Evolutionary conservation across 2,329 filamentous ascomycete species (phyloP).

Genomic region (Rhinocladiella similis): DNA sequence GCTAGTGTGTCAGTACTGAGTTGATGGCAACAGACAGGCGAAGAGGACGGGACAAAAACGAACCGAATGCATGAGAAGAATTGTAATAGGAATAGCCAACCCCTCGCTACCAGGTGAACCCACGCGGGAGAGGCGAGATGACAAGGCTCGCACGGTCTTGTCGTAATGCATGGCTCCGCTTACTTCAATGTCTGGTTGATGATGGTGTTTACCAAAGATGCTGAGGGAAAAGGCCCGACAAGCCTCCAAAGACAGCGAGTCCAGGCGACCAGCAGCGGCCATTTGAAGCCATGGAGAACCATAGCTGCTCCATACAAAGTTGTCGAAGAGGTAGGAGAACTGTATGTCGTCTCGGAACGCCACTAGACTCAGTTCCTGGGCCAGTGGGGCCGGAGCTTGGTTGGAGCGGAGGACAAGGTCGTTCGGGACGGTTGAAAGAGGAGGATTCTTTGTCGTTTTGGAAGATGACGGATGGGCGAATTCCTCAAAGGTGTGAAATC

Average conservation of each 20-base stretch:
- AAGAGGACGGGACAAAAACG: background rate
- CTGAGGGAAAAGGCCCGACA: slow-evolving; percentile 21
- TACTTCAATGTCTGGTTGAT: slow-evolving; percentile 22
- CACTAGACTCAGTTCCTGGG: slow-evolving; percentile 18
- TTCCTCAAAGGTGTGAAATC: slow-evolving; percentile 20
- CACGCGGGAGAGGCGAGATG: slow-evolving; percentile 17
- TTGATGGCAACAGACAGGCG: no score
- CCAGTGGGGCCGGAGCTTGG: background rate
- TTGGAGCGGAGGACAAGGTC: slow-evolving; percentile 10
- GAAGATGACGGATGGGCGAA: background rate
- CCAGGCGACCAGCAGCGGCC: slow-evolving; percentile 19
- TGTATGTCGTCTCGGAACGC: slow-evolving; percentile 23
- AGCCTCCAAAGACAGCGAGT: slow-evolving; percentile 18
- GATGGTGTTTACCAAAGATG: slow-evolving; percentile 24
- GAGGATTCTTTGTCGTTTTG: background rate
- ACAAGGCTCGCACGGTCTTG: slow-evolving; percentile 20
- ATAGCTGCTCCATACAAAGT: slow-evolving; percentile 26
- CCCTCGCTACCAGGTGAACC: slow-evolving; percentile 18
- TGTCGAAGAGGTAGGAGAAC: slow-evolving; percentile 23
- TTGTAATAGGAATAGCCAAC: slow-evolving; percentile 21
- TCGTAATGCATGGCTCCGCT: slow-evolving; percentile 20
- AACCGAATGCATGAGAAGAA: slow-evolving; percentile 25
- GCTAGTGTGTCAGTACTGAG: slow-evolving; percentile 8
- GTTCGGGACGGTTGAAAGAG: background rate
- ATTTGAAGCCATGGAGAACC: slow-evolving; percentile 23